Conservation (phyloP, 257 asterid species). For the Scutellaria minor region DNA sequence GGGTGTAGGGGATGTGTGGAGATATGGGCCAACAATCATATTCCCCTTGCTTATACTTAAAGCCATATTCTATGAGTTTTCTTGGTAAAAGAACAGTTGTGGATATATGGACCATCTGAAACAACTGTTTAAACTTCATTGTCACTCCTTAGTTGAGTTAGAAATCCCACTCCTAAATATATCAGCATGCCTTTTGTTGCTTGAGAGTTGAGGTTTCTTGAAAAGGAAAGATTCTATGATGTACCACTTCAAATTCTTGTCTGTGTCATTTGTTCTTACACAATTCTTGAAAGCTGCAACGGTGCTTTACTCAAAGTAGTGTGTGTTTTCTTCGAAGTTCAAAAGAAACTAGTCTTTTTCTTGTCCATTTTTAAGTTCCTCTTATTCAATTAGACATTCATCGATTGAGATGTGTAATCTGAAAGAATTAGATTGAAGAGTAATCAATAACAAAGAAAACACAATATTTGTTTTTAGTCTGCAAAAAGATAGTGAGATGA, state of each 20-base stretch:
- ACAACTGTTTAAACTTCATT: not conserved
- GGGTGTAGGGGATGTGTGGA: slow-evolving; percentile 32
- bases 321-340: not conserved
- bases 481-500: no score
- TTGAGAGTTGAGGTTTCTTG: not conserved
- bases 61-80: slow-evolving; percentile 23
- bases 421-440: no score
- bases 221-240: slow-evolving; percentile 3
- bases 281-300: not conserved
- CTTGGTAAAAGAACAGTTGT: slow-evolving; percentile 6
- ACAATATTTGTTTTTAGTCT: no score
- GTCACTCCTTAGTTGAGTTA: not conserved
- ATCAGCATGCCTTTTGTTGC: not conserved
- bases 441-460: no score
- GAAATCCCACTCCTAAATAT: not conserved
- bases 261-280: not conserved
- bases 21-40: slow-evolving; percentile 40
- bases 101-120: slow-evolving; percentile 35
- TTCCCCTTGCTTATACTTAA: slow-evolving; percentile 44
- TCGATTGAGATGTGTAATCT: no score
- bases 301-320: not conserved
- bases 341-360: not conserved
- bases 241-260: not conserved
- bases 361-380: not conserved
- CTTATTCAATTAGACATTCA: no score